phyloP scores from a whole-genome alignment of 306 rosid species.

The Cicer arietinum region DNA sequence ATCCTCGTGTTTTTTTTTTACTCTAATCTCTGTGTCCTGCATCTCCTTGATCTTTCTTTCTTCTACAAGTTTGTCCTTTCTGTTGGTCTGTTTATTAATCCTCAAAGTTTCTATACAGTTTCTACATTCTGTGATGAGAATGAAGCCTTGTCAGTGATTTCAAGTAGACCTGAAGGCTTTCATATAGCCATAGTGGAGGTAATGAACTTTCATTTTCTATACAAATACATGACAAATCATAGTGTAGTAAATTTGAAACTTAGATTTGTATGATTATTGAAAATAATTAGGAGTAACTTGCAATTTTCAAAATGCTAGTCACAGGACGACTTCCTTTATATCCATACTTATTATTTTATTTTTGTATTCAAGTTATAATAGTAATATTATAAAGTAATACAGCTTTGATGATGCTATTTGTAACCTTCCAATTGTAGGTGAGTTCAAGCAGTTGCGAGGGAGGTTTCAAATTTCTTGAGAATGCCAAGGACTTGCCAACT shows the following conservation, averaged over 20 bases:
- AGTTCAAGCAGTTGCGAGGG: conserved; percentile 52
- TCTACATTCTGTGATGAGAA: conserved; percentile 64
- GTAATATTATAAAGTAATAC: conserved; percentile 40
- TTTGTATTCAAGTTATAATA: not conserved
- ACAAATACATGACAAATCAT: not conserved
- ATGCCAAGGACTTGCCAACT: conserved; percentile 81
- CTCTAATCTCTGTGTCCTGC: not conserved
- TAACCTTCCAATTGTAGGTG: conserved; percentile 61
- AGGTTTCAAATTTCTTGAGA: conserved; percentile 83
- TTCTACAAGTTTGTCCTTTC: conserved; percentile 12
- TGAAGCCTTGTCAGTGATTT: conserved; percentile 73
- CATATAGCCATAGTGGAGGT: conserved; percentile 89
- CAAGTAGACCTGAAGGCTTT: conserved; percentile 62
- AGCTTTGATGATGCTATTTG: conserved; percentile 9
- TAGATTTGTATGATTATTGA: conserved; percentile 27
- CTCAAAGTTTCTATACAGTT: conserved; percentile 55
- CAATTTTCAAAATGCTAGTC: too few species aligned
- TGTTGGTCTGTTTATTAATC: conserved; percentile 35
- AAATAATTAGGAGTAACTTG: not conserved
- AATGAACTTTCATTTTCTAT: conserved; percentile 24
- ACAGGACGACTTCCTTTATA: too few species aligned
- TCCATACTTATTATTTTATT: too few species aligned
- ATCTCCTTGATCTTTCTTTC: conserved; percentile 16
- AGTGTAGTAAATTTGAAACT: conserved; percentile 6
- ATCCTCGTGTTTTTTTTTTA: conserved; percentile 20